A percentile compares a stretch with the other conserved stretches of the same genome.
Evolutionary conservation across 257 asterid genomes (phyloP).

Genomic region (Schizonepeta tenuifolia): DNA sequence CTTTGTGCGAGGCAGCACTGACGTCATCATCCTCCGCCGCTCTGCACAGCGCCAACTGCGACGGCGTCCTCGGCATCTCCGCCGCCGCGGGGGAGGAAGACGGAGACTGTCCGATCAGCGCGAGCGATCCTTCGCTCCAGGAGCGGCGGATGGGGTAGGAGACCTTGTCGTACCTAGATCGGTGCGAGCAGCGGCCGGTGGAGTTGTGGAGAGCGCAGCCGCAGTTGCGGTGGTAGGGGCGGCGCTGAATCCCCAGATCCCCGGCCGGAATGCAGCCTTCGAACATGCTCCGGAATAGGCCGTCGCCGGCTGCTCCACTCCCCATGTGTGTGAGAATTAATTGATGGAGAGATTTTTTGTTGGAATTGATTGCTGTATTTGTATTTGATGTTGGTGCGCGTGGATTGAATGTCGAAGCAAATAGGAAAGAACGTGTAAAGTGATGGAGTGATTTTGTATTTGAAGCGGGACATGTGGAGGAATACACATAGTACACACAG

Average conservation of each 20-base stretch:
- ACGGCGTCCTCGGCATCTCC: slow-evolving; percentile 45
- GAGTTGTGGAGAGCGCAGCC: slow-evolving; percentile 68
- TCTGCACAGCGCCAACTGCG: slow-evolving; percentile 44
- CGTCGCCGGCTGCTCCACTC: slow-evolving; percentile 68
- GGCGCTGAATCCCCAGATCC: slow-evolving; percentile 54
- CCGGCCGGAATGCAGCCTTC: slow-evolving; percentile 63
- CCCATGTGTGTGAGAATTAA: slow-evolving; percentile 37
- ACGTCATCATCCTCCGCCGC: slow-evolving; percentile 36
- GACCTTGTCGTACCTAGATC: slow-evolving; percentile 37
- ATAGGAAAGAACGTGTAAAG: slow-evolving; percentile 26
- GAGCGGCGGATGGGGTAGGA: slow-evolving; percentile 52
- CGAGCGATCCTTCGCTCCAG: slow-evolving; percentile 53
- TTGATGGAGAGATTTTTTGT: not conserved
- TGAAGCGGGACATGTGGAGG: slow-evolving; percentile 27
- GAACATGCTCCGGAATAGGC: slow-evolving; percentile 48
- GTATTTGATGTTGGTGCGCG: not conserved
- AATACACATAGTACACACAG: not conserved
- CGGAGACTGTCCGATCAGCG: slow-evolving; percentile 35
- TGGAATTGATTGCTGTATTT: not conserved
- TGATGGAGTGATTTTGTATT: slow-evolving; percentile 8
- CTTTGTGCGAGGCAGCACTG: slow-evolving; percentile 12
- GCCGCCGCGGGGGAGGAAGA: slow-evolving; percentile 40
- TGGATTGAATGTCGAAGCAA: not conserved
- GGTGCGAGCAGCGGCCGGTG: slow-evolving; percentile 50
- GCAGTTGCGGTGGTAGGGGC: slow-evolving; percentile 79